phyloP scores from a whole-genome alignment of 495 filamentous ascomycete species.

The Penicillium silybi region DNA sequence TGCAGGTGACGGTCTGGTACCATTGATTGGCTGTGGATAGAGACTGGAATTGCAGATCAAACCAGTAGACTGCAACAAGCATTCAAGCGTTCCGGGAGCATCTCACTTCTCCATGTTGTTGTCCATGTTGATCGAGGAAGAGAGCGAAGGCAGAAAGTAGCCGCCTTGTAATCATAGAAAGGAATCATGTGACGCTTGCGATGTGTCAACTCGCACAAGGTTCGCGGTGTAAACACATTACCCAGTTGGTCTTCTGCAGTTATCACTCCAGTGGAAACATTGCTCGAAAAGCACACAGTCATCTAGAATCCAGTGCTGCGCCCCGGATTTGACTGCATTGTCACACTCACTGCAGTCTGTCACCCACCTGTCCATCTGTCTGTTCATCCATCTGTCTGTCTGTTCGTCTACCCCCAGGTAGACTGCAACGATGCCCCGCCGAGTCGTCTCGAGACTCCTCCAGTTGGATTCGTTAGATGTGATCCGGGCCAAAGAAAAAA shows the following conservation, averaged over 20 bases:
- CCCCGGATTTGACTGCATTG: too few species aligned
- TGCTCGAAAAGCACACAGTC: too few species aligned
- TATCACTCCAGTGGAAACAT: too few species aligned
- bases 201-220: neutral
- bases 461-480: slow-evolving; percentile 1
- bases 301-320: too few species aligned
- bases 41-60: neutral
- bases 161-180: neutral
- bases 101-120: neutral
- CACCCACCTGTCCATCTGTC: neutral
- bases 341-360: neutral
- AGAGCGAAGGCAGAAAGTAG: neutral
- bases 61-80: neutral
- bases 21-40: neutral
- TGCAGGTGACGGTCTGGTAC: neutral
- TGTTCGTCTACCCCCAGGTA: neutral
- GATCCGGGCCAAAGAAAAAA: slow-evolving; percentile 3
- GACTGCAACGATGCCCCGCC: neutral
- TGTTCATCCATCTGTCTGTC: neutral
- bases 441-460: slow-evolving; percentile 1
- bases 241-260: too few species aligned
- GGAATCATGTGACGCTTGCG: slow-evolving; percentile 11
- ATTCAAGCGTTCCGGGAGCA: neutral
- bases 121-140: neutral
- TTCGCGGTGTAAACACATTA: neutral